A percentile compares a stretch with the other conserved stretches of the same genome.
Evolutionary conservation across 73 alveolate species (phyloP).

Genomic region (Tetrahymena borealis): DNA sequence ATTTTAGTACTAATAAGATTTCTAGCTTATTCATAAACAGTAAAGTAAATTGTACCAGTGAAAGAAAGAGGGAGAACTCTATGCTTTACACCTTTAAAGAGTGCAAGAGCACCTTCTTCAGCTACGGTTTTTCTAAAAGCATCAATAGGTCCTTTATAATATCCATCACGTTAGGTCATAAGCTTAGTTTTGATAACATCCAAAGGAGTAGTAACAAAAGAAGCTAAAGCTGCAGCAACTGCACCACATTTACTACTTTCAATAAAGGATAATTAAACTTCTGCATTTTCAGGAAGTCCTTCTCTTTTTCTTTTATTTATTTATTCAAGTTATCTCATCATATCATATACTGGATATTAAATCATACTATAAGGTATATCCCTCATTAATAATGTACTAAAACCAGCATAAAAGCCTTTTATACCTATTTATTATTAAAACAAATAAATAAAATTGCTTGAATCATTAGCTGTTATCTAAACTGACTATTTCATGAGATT

Average conservation of each 20-base stretch:
- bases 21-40: conserved; percentile 18
- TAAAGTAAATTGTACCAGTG: conserved; percentile 35
- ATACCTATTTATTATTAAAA: conserved; percentile 35
- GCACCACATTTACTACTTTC: conserved; percentile 30
- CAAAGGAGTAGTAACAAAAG: conserved; percentile 43
- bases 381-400: conserved; percentile 52
- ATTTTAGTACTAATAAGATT: neutral
- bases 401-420: conserved; percentile 69
- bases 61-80: conserved; percentile 15
- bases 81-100: conserved; percentile 26
- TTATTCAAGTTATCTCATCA: conserved; percentile 12
- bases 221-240: conserved; percentile 45
- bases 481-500: too few species aligned
- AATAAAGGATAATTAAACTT: neutral
- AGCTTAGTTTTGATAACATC: conserved; percentile 41
- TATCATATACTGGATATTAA: conserved; percentile 73
- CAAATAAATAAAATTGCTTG: too few species aligned
- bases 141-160: conserved; percentile 8
- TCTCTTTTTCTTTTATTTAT: conserved; percentile 14
- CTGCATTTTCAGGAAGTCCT: neutral
- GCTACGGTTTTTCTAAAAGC: conserved; percentile 1
- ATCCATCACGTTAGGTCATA: conserved; percentile 35
- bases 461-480: too few species aligned
- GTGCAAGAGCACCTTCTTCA: conserved; percentile 20
- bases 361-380: conserved; percentile 74